Conservation (phyloP, 176 grass and related monocot genomes). For the Triticum monococcum region DNA sequence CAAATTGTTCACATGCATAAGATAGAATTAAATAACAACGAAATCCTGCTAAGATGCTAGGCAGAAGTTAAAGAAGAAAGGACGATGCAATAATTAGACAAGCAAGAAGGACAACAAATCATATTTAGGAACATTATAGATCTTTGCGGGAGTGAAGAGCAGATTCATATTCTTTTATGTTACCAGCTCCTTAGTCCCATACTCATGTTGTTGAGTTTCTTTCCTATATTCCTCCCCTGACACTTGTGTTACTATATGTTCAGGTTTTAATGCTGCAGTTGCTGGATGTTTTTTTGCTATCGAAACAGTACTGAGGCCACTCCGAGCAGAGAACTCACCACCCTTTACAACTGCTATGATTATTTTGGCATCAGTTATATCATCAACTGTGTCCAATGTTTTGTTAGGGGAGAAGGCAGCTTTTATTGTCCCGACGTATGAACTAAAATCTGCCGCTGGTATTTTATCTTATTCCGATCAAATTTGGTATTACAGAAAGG, state of each 20-base stretch:
- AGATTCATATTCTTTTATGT: not conserved
- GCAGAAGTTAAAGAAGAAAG: not conserved
- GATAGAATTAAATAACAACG: not conserved
- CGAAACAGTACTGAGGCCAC: slow-evolving; percentile 94
- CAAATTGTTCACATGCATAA: not conserved
- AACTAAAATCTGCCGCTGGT: slow-evolving; percentile 99
- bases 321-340: slow-evolving; percentile 94
- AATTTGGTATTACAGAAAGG: slow-evolving; percentile 46
- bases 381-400: slow-evolving; percentile 96
- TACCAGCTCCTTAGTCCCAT: not conserved
- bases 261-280: slow-evolving; percentile 98
- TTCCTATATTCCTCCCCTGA: slow-evolving; percentile 18
- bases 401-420: slow-evolving; percentile 88
- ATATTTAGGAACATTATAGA: slow-evolving; percentile 2
- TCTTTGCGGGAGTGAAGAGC: not conserved
- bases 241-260: slow-evolving; percentile 37
- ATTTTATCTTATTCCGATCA: slow-evolving; percentile 82
- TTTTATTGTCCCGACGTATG: slow-evolving; percentile 95
- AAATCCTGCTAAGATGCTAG: not conserved
- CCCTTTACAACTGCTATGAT: slow-evolving; percentile 99
- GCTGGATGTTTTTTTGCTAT: slow-evolving; percentile 98
- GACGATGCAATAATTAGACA: not conserved
- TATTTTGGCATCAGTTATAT: slow-evolving; percentile 98
- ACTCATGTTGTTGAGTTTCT: not conserved
- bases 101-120: slow-evolving; percentile 4